Base-by-base conservation (phyloP, 2,329 filamentous ascomycete species). In the Hymenoscyphus albidus region DNA sequence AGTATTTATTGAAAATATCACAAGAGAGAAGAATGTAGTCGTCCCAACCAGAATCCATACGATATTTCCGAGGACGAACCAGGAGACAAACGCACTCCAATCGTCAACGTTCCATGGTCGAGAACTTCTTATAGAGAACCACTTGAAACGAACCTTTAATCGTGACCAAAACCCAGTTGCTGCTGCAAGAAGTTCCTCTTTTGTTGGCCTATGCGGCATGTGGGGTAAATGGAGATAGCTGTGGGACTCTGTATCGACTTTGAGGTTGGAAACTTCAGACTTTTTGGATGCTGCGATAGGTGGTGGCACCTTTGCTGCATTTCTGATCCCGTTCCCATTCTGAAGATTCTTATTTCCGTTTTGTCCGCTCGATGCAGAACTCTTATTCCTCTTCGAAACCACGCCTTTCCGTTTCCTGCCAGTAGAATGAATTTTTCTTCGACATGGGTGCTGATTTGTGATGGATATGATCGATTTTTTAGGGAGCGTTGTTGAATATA, bases 11-110 rank as follows among this genome's bases (percentile, higher is more conserved):
- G 91, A 86, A 70, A 97, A 85, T 62, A 99, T 96, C 18, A 94
- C 79, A 63, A 98, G 80, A 5, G 94, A 97, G 77, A 98, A 93
- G 77, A 99, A 99, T 0, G 95, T 98, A 0, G 95, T 99, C 0
- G 95, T 99, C 62, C 95, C 95, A 38, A 98, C 84, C n/a, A 98
- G 84, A 71, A 99, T 86, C 95, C 95, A 99, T 12, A 97, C 85
- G 9, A 99, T 82, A 77, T 99, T 95, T 0, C 94, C 95, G 62
- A 97, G 83, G 67, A 98, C 84, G 68, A 99, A 90, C 94, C 94
- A 98, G 1, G 95, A 98, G 62, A 92, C 87, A 68, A 99, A 94
- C 3, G 95, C 95, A 57, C 93, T 91, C 82, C 97, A 97, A 79
- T 99, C 95, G 76, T 99, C 95, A 27, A 89, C 85, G 76, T 96